Conservation (phyloP, 345 rosid species). For the Carallia brachiata region DNA sequence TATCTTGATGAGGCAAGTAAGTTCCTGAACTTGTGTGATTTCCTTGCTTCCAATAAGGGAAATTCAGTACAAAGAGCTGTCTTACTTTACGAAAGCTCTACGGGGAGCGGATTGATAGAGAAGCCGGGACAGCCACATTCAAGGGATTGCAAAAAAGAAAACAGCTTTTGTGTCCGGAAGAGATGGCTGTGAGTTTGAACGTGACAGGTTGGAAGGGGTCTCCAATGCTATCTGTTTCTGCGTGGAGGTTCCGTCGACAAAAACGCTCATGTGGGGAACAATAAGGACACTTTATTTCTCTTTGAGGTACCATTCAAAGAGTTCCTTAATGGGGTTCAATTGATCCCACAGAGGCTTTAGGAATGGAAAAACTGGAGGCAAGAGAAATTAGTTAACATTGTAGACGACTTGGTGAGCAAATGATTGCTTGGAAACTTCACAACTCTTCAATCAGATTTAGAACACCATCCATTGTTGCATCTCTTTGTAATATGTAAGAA, state of each 20-base stretch:
- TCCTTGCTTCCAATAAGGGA: constrained; percentile 13
- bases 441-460: too few species aligned
- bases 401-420: too few species aligned
- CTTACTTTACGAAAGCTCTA: constrained; percentile 23
- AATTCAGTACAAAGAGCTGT: constrained; percentile 16
- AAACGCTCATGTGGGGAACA: neutral
- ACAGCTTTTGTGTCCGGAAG: neutral
- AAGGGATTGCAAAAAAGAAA: neutral
- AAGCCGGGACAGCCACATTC: neutral
- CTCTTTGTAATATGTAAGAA: too few species aligned
- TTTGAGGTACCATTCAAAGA: neutral
- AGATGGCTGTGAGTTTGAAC: constrained; percentile 12
- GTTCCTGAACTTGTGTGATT: constrained; percentile 14
- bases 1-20: constrained; percentile 11
- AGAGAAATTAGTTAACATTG: too few species aligned
- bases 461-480: too few species aligned
- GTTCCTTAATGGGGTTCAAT: too few species aligned
- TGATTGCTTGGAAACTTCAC: too few species aligned
- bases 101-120: constrained; percentile 8
- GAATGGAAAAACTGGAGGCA: too few species aligned
- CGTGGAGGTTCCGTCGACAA: constrained; percentile 38
- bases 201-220: constrained; percentile 23
- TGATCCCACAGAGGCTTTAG: too few species aligned
- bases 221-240: constrained; percentile 36
- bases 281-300: neutral